Base-by-base conservation (phyloP, 106 monocot species). In the Narthecium ossifragum region DNA sequence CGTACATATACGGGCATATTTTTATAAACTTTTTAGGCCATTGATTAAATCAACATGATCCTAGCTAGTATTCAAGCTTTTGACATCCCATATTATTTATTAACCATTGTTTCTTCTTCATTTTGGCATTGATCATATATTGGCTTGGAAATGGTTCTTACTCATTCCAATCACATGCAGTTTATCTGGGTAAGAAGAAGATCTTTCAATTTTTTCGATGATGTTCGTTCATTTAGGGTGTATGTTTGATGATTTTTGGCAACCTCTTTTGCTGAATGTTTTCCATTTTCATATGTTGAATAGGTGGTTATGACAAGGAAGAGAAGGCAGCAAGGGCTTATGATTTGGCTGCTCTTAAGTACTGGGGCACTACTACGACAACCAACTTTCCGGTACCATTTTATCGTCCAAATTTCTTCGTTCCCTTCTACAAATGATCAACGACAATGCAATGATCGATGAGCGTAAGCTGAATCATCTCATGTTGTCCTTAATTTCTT, bases 261-360 rank as follows among this genome's bases (percentile, higher is more conserved):
- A 20, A 53, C 17, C 26, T 53, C 48, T 30, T n/a, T 27, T 61
- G 5, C 21, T 34, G 9, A 13, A 32, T 34, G 46, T 50, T 26
- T 8, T 50, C 31, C 6, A 26, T 15, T 32, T 43, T 14, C 18
- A 9, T 18, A 41, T 17, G 14, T 8, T 46, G 24, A 23, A 43
- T 50, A 94, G 94, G 94, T 34, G 94, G 94, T 34, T 94, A 94
- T 80, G 94, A 94, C 53, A 94, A 94, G 57, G 94, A 94, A 70
- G 94, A 94, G 9, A 94, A 94, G 72, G 94, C 94, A 47, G 90
- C 94, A 45, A 85, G 94, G 60, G 73, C 94, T 64, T 94, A 94
- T 62, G 94, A 94, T 81, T 78, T 94, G 67, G 94, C 94, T 54
- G 94, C 94, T 62, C 89, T 94, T 33, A 94, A 94, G 66, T 94